Evolutionary conservation across 106 monocot species (phyloP).

Genomic region (Allium fistulosum): DNA sequence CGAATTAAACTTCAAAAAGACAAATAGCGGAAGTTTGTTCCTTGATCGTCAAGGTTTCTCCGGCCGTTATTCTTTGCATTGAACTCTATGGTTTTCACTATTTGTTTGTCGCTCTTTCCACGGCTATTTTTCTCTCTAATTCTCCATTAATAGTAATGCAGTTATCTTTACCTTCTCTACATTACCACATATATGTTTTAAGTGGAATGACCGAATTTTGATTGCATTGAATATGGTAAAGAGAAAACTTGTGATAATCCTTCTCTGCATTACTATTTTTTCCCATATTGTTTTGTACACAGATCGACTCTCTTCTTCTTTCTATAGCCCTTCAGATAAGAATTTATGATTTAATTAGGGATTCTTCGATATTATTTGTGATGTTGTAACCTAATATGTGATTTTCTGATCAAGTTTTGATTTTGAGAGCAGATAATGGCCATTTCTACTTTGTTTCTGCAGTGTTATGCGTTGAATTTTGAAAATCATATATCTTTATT

Average conservation of each 20-base stretch:
- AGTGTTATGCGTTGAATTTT: conserved; percentile 4
- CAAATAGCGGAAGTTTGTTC: too few species aligned
- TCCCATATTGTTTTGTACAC: conserved; percentile 81
- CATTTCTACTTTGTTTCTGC: conserved; percentile 5
- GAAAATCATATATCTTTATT: not conserved
- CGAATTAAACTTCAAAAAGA: too few species aligned
- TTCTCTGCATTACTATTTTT: conserved; percentile 69
- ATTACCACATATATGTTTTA: not conserved
- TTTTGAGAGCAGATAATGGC: conserved; percentile 12
- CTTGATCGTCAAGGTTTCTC: too few species aligned
- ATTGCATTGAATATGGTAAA: conserved; percentile 19
- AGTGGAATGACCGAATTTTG: conserved; percentile 15
- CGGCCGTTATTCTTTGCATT: too few species aligned
- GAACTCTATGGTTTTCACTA: too few species aligned
- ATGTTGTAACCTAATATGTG: not conserved
- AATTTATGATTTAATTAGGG: not conserved
- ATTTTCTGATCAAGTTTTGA: conserved; percentile 4
- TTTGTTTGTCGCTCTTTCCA: too few species aligned
- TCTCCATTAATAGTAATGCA: too few species aligned
- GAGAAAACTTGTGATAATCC: conserved; percentile 35
- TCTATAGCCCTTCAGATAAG: conserved; percentile 8
- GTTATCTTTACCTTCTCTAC: too few species aligned
- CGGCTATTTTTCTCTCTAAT: too few species aligned
- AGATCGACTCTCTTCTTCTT: conserved; percentile 33
- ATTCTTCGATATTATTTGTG: not conserved